A percentile compares a stretch with the other conserved stretches of the same genome.
These are phyloP conservation scores for Phialocephala sp. DNA, from an alignment of 2,329 filamentous ascomycete species.

Conservation along the genomic window DNA sequence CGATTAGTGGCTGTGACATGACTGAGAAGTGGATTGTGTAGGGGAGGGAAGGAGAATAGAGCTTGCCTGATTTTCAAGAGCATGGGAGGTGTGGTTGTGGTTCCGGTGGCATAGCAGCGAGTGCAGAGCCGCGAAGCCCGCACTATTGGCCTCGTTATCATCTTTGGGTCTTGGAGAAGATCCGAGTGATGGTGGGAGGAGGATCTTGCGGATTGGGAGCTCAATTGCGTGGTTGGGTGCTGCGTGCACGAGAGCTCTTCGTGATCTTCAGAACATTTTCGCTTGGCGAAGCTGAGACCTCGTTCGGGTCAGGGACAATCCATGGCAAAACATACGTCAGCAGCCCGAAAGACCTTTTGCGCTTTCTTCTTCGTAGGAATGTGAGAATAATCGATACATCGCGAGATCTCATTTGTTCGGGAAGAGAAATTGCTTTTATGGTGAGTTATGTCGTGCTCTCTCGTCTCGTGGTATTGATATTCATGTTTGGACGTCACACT, in stretches of 20 bases:
- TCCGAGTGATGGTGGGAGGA: neutral
- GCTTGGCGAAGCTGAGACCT: conserved; percentile 9
- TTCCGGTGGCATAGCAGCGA: conserved; percentile 38
- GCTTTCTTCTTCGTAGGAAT: neutral
- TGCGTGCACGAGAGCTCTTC: neutral
- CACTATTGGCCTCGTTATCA: conserved; percentile 28
- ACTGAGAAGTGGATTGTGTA: neutral
- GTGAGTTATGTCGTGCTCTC: neutral
- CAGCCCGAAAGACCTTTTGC: neutral
- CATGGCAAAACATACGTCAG: conserved; percentile 7
- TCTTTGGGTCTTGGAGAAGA: neutral
- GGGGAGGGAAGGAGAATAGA: neutral
- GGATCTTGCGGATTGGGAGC: conserved; percentile 2
- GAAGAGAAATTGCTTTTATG: neutral
- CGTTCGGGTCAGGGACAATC: neutral
- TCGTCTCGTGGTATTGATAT: neutral
- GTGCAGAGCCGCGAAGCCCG: conserved; percentile 36
- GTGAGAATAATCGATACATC: neutral
- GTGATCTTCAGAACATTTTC: conserved; percentile 8
- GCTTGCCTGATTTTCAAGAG: conserved; percentile 45
- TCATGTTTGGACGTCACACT: neutral
- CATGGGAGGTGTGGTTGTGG: conserved; percentile 41
- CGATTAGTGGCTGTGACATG: conserved; percentile 4
- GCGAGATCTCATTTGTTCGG: neutral
- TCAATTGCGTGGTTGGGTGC: conserved; percentile 5